A percentile compares a stretch with the other conserved stretches of the same genome.
Conservation (phyloP, 208 protist species). For the Vickermania spadyakhi region DNA sequence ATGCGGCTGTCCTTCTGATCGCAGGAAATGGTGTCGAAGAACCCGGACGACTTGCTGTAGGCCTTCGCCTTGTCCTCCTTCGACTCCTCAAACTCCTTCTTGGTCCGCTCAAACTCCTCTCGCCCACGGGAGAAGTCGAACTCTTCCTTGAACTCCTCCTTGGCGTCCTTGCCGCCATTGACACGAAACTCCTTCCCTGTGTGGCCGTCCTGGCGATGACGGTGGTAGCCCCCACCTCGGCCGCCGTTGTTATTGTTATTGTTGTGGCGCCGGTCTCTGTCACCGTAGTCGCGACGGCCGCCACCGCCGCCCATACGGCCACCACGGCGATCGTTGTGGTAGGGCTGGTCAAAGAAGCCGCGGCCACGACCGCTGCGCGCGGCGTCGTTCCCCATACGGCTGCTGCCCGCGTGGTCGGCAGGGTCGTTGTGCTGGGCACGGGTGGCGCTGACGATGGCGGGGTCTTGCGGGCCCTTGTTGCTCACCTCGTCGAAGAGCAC, state of each 20-base stretch:
- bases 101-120: conserved; percentile 88
- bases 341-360: conserved; percentile 12
- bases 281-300: conserved; percentile 21
- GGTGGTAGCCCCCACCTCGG: conserved; percentile 20
- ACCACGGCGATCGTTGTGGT: conserved; percentile 22
- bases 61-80: conserved; percentile 81
- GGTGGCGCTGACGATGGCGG: conserved; percentile 62
- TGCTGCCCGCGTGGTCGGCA: conserved; percentile 8
- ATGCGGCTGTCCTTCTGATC: conserved; percentile 57
- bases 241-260: conserved; percentile 19
- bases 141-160: conserved; percentile 83
- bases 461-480: conserved; percentile 39
- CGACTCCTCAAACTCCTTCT: conserved; percentile 82
- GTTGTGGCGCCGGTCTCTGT: conserved; percentile 16
- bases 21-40: conserved; percentile 85
- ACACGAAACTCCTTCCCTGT: conserved; percentile 79
- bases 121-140: conserved; percentile 83
- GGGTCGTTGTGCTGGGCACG: conserved; percentile 14
- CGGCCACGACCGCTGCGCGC: conserved; percentile 9
- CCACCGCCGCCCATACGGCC: conserved; percentile 10
- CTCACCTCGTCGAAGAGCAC: conserved; percentile 54
- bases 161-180: conserved; percentile 25
- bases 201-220: conserved; percentile 54
- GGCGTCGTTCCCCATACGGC: conserved; percentile 16
- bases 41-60: conserved; percentile 68